Evolutionary conservation across 306 rosid genomes (phyloP), one percentile per base, ranked within the genome.

Genomic region (Quercus agrifolia): DNA sequence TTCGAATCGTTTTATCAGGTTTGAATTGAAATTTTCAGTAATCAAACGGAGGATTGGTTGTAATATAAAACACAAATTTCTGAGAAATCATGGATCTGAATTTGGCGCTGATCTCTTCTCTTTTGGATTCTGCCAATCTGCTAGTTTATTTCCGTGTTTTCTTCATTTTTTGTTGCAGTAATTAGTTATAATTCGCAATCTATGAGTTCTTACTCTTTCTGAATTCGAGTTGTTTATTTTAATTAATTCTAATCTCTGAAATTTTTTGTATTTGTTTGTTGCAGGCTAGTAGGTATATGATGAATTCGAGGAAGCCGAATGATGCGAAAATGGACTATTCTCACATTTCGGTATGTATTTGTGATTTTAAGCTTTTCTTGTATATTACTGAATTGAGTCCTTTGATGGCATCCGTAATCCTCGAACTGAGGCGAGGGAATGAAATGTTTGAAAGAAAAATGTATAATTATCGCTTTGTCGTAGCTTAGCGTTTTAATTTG

Each of bases 271-370:
- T 80, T 74, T 69, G 20, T 64, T 41, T 78, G 66, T 23, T 59
- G 71, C 82, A 93, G 99, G 98, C 98, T 67, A 89, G 97, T 73
- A 88, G 96, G 15, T 86, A 93, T 30, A 79, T 96, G 83, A 88
- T 83, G 66, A 95, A 91, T 83, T 89, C 88, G 63, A 93, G 98
- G 88, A 88, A 84, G 83, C 77, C 84, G 11, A 56, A 78, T 61
- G 93, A 85, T 85, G 77, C 87, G 35, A 96, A 93, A 87, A 91
- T 96, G 91, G 98, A 96, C 72, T 96, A 90, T 78, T 96, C 99
- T 57, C 92, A 89, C 77, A 94, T 96, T 84, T 86, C 91, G 86
- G 98, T 88, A 78, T 73, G 74, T 71, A 44, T 69, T 69, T 61
- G 14, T 17, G 3, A 0, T 41, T 11, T 33, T 7, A 30, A 15